Evolutionary conservation across 208 protist genomes (phyloP).

Genomic region (Crithidia mellificae): DNA sequence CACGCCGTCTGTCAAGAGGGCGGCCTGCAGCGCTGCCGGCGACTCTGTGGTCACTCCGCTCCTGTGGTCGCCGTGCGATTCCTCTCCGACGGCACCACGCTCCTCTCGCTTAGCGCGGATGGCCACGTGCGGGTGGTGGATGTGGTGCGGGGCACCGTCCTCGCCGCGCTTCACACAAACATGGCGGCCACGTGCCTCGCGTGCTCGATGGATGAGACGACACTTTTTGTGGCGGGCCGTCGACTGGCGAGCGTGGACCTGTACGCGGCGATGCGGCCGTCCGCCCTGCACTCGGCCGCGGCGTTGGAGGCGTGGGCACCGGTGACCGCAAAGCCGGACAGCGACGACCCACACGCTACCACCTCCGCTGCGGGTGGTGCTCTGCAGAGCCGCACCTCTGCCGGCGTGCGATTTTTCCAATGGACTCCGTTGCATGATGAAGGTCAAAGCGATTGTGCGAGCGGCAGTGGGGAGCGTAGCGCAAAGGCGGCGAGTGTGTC

Average conservation of each 20-base stretch:
- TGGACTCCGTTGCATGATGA: slow-evolving; percentile 7
- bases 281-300: slow-evolving; percentile 4
- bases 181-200: slow-evolving; percentile 54
- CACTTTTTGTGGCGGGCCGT: slow-evolving; percentile 60
- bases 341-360: background rate
- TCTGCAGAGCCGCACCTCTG: background rate
- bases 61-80: slow-evolving; percentile 42
- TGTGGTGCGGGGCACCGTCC: slow-evolving; percentile 17
- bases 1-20: slow-evolving; percentile 24
- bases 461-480: background rate
- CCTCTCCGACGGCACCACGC: slow-evolving; percentile 26
- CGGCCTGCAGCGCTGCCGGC: slow-evolving; percentile 19
- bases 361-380: background rate
- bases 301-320: slow-evolving; percentile 6
- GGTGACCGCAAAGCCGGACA: background rate
- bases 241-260: slow-evolving; percentile 54
- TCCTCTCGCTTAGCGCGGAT: slow-evolving; percentile 28
- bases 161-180: slow-evolving; percentile 42
- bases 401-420: slow-evolving; percentile 23
- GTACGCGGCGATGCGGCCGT: slow-evolving; percentile 32
- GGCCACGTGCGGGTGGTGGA: slow-evolving; percentile 48
- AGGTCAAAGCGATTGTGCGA: background rate
- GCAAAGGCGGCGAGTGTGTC: background rate
- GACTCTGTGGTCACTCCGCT: slow-evolving; percentile 56
- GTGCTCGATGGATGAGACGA: slow-evolving; percentile 67